Evolutionary conservation across 257 asterid genomes (phyloP), one percentile per base, ranked within the genome.

Genomic region (Plantago major): DNA sequence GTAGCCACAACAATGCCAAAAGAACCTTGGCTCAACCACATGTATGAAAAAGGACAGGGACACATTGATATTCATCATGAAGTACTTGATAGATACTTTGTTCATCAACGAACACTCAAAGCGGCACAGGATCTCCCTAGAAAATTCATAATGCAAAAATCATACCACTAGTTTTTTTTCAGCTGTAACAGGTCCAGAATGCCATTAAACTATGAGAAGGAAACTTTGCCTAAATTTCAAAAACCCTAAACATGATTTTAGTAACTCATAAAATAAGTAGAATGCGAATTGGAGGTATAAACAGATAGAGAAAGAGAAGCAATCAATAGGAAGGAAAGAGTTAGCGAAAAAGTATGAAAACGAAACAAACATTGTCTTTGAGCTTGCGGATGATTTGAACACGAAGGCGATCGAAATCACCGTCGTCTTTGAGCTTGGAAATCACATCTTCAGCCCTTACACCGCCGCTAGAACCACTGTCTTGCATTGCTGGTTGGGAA

Each of bases 381-480:
- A 90, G 76, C 48, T 71, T 84, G 54, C 95, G 96, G 64, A 85
- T 73, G 72, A 85, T 81, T 64, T 88, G 82, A 70, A 82, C 78
- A 54, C 98, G 98, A 55, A 90, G 88, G 60, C 70, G 76, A 64
- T 90, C 98, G 76, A 78, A 90, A 78, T 85, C 96, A 16, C 96
- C 98, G 59, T 88, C 98, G 62, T 90, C 98, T 64, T 88, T 90
- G 64, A 90, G 74, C 81, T 81, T 85, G 49, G 91, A 73, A 42
- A 90, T 68, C 14, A 90, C 95, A 49, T 82, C 89, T 67, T 71
- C 81, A 42, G 81, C 73, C 53, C 58, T 63, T 33, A 73, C 70
- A 19, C 72, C 57, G 28, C 68, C 71, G 63, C 50, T 63, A 44
- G 44, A 52, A 55, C 74, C 70, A 49, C 46, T 51, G 44, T 65